Conservation (phyloP, 495 filamentous ascomycete species). For the Xanthoparmelia taractica region DNA sequence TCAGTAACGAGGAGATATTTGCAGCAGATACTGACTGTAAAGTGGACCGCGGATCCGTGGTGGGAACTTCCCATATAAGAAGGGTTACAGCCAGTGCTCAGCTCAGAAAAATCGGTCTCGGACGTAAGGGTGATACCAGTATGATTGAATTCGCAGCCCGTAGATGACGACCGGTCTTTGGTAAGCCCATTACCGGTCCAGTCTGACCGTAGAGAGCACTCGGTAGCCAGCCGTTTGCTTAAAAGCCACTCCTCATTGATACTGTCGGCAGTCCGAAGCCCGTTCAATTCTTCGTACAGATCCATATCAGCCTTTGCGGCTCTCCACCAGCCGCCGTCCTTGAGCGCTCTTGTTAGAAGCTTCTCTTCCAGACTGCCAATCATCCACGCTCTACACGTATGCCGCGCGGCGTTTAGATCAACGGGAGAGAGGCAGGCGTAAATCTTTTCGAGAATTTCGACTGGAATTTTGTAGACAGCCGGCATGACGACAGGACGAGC, state of each 20-base stretch:
- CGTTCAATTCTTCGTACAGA: slow-evolving; percentile 22
- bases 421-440: slow-evolving; percentile 46
- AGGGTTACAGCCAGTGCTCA: slow-evolving; percentile 11
- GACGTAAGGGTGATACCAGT: slow-evolving; percentile 20
- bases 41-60: slow-evolving; percentile 26
- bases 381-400: slow-evolving; percentile 61
- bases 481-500: slow-evolving; percentile 20
- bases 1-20: slow-evolving; percentile 51
- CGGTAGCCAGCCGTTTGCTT: slow-evolving; percentile 53
- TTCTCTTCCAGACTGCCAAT: slow-evolving; percentile 48
- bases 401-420: slow-evolving; percentile 60
- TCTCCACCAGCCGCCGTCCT: slow-evolving; percentile 53
- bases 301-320: slow-evolving; percentile 36
- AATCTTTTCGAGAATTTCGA: slow-evolving; percentile 56
- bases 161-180: slow-evolving; percentile 27
- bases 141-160: slow-evolving; percentile 12
- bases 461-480: slow-evolving; percentile 42
- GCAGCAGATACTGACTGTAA: slow-evolving; percentile 53
- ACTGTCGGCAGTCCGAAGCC: slow-evolving; percentile 19
- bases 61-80: slow-evolving; percentile 1
- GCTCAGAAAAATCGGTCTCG: slow-evolving; percentile 27
- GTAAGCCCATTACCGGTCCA: slow-evolving; percentile 41
- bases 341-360: slow-evolving; percentile 48
- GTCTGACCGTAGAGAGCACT: slow-evolving; percentile 49
- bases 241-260: slow-evolving; percentile 47